Base-by-base conservation (phyloP, 163 green algal species). In the Smithsoniella earleae region DNA sequence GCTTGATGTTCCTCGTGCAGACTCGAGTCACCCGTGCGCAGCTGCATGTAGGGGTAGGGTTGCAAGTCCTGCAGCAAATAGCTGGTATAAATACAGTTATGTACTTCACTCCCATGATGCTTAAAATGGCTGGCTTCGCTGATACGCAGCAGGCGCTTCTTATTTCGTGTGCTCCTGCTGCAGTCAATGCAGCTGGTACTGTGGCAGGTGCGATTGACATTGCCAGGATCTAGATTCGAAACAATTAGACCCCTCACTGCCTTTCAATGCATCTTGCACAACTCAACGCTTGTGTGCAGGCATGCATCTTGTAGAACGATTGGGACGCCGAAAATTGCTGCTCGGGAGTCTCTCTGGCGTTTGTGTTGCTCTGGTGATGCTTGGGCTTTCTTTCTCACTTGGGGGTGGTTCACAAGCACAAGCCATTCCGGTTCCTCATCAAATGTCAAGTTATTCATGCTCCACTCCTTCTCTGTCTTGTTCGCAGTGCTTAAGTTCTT, bases 81-180 rank as follows among this genome's bases (percentile, higher is more conserved):
- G 75, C 62, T 1, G 87, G 83, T 20, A 92, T 92, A 77, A 92
- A 92, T 73, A 92, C 86, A 0, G 82, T 92, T 36, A 88, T 89
- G 82, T 82, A 80, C 64, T 75, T 78, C 63, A 88, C 82, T 1
- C 87, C 87, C 0, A 43, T 74, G 3, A 92, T 92, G 44, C 64
- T 92, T 28, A 65, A 88, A 78, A 79, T 89, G 36, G 86, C 87
- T 8, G 87, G 87, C 28, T 75, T 89, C 25, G 45, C 66, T 8
- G 54, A 84, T 74, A 85, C 84, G 28, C 75, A 76, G 16, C 80
- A 76, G 0, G 83, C 82, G 30, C 83, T 92, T n/a, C 69, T 87
- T 38, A 31, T 87, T 10, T 74, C 82, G 1, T 75, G 89, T 66
- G 31, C 84, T 2, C 86, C 88, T 3, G 83, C 85, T 2, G 75